A percentile compares a stretch with the other conserved stretches of the same genome.
Conservation (phyloP, 441 rosid species). For the Erysimum cheiri region DNA sequence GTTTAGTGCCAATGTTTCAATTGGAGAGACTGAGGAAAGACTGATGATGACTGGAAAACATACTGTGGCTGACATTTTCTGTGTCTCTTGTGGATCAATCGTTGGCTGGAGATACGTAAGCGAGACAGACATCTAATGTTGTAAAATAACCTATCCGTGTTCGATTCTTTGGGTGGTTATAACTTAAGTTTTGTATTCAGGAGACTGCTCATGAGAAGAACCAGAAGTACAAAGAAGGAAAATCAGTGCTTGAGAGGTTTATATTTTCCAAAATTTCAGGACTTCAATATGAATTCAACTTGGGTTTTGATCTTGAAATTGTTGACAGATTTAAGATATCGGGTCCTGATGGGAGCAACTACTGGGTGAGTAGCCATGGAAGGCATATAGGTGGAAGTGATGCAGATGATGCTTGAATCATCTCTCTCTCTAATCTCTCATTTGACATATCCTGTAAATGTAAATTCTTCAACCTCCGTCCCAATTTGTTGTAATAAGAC, state of each 20-base stretch:
- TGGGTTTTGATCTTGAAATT: constrained; percentile 15
- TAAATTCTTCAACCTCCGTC: constrained; percentile 56
- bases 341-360: constrained; percentile 91
- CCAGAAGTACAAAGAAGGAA: constrained; percentile 99
- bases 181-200: constrained; percentile 49
- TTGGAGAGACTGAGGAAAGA: constrained; percentile 82
- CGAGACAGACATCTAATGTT: neutral
- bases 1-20: constrained; percentile 78
- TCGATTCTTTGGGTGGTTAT: constrained; percentile 28
- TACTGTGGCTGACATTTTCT: constrained; percentile 91
- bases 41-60: constrained; percentile 90
- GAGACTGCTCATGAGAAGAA: constrained; percentile 82
- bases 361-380: constrained; percentile 68
- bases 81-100: constrained; percentile 95
- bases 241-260: constrained; percentile 93
- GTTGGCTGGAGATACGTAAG: constrained; percentile 99
- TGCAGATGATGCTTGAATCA: constrained; percentile 79
- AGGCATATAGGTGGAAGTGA: constrained; percentile 81
- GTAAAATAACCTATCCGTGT: constrained; percentile 22
- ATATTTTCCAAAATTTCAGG: constrained; percentile 1
- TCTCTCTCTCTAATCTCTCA: constrained; percentile 30
- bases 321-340: constrained; percentile 79
- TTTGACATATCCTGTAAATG: constrained; percentile 45
- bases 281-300: neutral
- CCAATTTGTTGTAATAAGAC: constrained; percentile 24